Evolutionary conservation across 768 basidiomycete genomes (phyloP).

Genomic region (Mycena amicta): DNA sequence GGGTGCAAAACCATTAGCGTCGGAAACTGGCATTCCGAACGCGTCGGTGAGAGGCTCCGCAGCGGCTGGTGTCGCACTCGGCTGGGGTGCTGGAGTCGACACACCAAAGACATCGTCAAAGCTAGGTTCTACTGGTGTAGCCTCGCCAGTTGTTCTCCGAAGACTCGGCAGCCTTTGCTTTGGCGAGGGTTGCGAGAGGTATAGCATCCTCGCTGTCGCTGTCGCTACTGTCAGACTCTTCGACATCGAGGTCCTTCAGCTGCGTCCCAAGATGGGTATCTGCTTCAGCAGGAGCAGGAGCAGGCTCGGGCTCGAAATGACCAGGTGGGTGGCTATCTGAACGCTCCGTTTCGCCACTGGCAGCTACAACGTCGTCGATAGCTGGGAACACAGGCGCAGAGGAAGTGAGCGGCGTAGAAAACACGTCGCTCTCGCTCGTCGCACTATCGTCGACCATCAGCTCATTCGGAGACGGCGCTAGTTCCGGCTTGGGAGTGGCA

Average conservation of each 20-base stretch:
- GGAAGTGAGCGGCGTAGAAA: constrained; percentile 35
- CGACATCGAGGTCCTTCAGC: constrained; percentile 59
- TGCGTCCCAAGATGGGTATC: constrained; percentile 56
- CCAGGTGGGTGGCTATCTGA: too few species aligned
- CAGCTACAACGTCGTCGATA: constrained; percentile 30
- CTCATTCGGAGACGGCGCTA: background rate
- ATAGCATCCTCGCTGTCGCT: constrained; percentile 54
- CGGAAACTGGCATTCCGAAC: constrained; percentile 24
- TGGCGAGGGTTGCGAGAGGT: constrained; percentile 38
- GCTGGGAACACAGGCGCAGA: constrained; percentile 42
- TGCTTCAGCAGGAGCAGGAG: too few species aligned
- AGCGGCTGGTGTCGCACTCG: constrained; percentile 16
- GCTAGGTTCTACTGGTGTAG: constrained; percentile 31
- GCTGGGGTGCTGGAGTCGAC: constrained; percentile 26
- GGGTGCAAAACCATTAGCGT: constrained; percentile 12
- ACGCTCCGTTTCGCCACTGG: constrained; percentile 20
- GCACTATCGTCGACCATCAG: constrained; percentile 15
- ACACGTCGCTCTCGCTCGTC: constrained; percentile 19
- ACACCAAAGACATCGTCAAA: constrained; percentile 65
- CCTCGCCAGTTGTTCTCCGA: constrained; percentile 20
- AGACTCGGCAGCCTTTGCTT: constrained; percentile 25
- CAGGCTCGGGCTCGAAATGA: too few species aligned
- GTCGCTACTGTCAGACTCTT: constrained; percentile 52
- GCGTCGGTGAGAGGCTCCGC: constrained; percentile 24
- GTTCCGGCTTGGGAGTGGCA: background rate